phyloP scores from a whole-genome alignment of 2,329 filamentous ascomycete genomes.

The Purpureocillium lavendulum region DNA sequence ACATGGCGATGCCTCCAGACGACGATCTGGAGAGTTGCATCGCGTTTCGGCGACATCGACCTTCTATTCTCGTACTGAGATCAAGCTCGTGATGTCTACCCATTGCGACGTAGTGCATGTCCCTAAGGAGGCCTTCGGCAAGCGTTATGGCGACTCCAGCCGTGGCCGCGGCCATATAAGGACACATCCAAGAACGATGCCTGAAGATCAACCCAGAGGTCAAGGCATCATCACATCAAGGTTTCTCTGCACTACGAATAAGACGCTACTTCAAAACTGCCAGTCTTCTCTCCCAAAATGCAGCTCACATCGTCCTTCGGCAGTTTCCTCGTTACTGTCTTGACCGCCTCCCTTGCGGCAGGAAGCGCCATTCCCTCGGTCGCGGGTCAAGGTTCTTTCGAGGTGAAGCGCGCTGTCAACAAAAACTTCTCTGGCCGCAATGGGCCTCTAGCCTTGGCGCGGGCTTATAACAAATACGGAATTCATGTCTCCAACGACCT shows the following conservation, averaged over 20 bases:
- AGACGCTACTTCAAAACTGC: neutral
- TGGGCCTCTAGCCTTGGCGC: slow-evolving; percentile 6
- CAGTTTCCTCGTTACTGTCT: neutral
- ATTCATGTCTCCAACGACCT: slow-evolving; percentile 22
- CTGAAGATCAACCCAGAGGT: too few species aligned
- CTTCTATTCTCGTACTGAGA: neutral
- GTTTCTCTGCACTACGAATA: neutral
- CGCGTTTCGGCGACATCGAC: too few species aligned
- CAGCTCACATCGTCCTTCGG: neutral
- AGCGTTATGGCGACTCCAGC: too few species aligned
- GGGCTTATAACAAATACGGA: slow-evolving; percentile 28
- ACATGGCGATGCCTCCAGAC: too few species aligned
- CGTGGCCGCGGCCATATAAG: too few species aligned
- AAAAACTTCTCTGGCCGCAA: neutral
- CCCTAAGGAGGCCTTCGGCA: too few species aligned
- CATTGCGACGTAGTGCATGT: too few species aligned
- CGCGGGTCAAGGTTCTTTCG: neutral
- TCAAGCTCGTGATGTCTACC: too few species aligned
- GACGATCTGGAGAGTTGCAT: too few species aligned
- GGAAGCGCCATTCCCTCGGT: neutral
- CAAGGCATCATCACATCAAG: too few species aligned
- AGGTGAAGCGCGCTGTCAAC: slow-evolving; percentile 1
- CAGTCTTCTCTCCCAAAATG: neutral
- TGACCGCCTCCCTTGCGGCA: neutral
- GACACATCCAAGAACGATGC: too few species aligned